These are phyloP conservation scores for Termitomyces sp. DNA, from an alignment of 768 basidiomycete species.

Conservation along the genomic window DNA sequence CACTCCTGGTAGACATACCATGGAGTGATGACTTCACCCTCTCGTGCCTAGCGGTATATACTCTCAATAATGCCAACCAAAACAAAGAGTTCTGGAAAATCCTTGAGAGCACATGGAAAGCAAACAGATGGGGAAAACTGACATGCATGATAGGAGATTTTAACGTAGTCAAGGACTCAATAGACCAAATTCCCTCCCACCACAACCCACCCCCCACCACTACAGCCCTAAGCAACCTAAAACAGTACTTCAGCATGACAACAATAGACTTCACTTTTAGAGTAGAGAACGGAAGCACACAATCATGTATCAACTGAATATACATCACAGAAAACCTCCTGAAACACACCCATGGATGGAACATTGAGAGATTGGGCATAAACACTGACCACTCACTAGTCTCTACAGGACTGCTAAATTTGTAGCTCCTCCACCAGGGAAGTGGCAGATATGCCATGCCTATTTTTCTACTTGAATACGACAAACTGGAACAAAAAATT, in stretches of 20 bases:
- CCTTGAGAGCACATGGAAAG: background rate
- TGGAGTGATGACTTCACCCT: background rate
- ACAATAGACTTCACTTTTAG: too few relatives aligned
- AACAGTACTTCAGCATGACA: too few relatives aligned
- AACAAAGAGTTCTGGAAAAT: background rate
- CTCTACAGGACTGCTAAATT: background rate
- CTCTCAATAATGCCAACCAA: background rate
- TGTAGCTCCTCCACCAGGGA: background rate
- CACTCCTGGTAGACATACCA: background rate
- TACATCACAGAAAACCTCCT: background rate
- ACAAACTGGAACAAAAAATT: background rate
- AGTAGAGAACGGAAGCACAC: too few relatives aligned
- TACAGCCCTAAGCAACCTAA: background rate
- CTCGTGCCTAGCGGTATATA: background rate
- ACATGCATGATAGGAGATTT: background rate
- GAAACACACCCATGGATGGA: slow-evolving; percentile 2
- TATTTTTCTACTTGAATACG: background rate
- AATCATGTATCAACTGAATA: too few relatives aligned
- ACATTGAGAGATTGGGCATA: background rate
- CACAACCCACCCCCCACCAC: background rate
- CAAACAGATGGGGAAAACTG: background rate
- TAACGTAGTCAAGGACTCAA: background rate
- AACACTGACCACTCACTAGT: slow-evolving; percentile 6
- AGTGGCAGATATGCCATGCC: background rate
- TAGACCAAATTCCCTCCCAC: background rate